phyloP scores from a whole-genome alignment of 768 basidiomycete genomes.

The Dendrothele bispora region DNA sequence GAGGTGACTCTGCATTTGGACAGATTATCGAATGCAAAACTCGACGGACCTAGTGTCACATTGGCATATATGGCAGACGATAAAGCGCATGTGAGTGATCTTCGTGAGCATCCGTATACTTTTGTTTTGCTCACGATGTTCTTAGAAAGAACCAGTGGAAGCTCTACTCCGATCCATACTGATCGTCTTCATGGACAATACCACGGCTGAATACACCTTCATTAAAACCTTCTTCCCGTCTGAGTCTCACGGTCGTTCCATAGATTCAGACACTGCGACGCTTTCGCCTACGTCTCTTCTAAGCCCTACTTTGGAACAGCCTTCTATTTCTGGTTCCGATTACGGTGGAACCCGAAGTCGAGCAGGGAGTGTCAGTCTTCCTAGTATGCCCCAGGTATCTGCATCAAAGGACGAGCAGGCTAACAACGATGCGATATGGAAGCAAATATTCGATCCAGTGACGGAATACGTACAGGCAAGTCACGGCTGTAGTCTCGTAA shows the following conservation, averaged over 20 bases:
- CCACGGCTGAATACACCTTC: constrained; percentile 89
- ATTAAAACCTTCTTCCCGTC: constrained; percentile 78
- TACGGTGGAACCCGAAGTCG: constrained; percentile 35
- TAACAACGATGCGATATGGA: constrained; percentile 74
- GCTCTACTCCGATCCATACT: constrained; percentile 82
- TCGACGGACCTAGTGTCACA: constrained; percentile 80
- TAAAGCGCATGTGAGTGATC: constrained; percentile 73
- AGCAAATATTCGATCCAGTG: constrained; percentile 89
- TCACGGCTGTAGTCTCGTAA: too few species aligned
- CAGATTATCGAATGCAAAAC: constrained; percentile 63
- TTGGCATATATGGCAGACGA: constrained; percentile 90
- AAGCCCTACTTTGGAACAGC: constrained; percentile 41
- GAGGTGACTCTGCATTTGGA: constrained; percentile 43
- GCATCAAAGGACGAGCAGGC: constrained; percentile 61
- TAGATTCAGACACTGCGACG: constrained; percentile 33
- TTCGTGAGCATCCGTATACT: neutral
- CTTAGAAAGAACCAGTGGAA: constrained; percentile 81
- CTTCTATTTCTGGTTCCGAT: constrained; percentile 55
- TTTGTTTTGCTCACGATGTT: constrained; percentile 13
- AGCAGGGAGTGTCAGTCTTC: constrained; percentile 32
- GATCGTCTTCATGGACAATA: constrained; percentile 93
- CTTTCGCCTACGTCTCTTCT: constrained; percentile 38
- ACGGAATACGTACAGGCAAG: constrained; percentile 80
- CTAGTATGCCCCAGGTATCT: constrained; percentile 32
- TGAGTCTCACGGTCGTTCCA: constrained; percentile 29